Evolutionary conservation across 495 filamentous ascomycete genomes (phyloP).

Genomic region (Aspergillus homomorphus): DNA sequence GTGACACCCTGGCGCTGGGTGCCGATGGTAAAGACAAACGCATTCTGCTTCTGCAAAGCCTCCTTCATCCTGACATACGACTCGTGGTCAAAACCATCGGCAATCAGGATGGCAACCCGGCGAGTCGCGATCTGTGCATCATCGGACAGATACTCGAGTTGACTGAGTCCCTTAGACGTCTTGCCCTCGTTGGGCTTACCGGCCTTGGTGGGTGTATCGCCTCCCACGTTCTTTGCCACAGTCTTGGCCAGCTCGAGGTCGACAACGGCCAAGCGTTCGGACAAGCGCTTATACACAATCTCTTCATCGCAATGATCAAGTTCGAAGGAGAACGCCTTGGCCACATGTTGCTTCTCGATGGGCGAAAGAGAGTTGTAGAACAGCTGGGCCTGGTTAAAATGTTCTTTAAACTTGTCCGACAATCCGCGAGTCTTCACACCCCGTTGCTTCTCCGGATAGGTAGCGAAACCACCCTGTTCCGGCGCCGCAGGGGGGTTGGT

Average conservation of each 20-base stretch:
- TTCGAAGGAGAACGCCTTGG: constrained; percentile 73
- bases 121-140: constrained; percentile 63
- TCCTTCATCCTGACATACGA: constrained; percentile 58
- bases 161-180: constrained; percentile 57
- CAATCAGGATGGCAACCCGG: constrained; percentile 69
- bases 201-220: constrained; percentile 48
- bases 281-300: constrained; percentile 70
- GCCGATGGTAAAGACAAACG: constrained; percentile 65
- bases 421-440: constrained; percentile 68
- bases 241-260: constrained; percentile 63
- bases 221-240: constrained; percentile 64
- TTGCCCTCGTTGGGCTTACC: constrained; percentile 57
- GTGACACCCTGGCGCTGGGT: constrained; percentile 42
- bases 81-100: constrained; percentile 66
- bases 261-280: constrained; percentile 62
- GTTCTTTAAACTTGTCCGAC: constrained; percentile 78
- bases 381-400: constrained; percentile 58
- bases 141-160: constrained; percentile 56
- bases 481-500: constrained; percentile 56
- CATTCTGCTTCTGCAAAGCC: constrained; percentile 54
- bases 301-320: constrained; percentile 88
- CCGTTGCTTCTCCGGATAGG: constrained; percentile 61
- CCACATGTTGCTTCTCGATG: constrained; percentile 68
- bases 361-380: constrained; percentile 80
- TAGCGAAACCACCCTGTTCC: constrained; percentile 63